These are phyloP conservation scores for Alternaria sp. DNA, from an alignment of 2,329 filamentous ascomycete species.

Conservation along the genomic window DNA sequence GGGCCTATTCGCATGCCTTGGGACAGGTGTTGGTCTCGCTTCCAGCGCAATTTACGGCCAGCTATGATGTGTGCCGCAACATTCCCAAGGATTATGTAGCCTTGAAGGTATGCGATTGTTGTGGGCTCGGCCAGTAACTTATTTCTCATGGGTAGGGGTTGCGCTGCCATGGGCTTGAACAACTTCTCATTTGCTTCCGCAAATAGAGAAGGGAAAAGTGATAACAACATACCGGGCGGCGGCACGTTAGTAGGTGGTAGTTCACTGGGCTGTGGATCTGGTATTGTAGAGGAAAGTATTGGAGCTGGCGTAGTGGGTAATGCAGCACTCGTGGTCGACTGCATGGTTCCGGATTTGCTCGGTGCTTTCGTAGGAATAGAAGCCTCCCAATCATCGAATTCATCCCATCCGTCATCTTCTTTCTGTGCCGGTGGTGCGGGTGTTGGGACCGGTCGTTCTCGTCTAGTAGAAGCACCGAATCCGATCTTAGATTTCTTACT, in stretches of 20 bases:
- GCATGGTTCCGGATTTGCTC: conserved; percentile 9
- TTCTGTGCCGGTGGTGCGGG: conserved; percentile 13
- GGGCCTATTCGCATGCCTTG: conserved; percentile 87
- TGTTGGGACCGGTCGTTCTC: conserved; percentile 10
- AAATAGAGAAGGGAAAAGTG: conserved; percentile 76
- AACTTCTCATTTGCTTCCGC: conserved; percentile 69
- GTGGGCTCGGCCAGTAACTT: conserved; percentile 69
- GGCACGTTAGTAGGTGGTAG: conserved; percentile 84
- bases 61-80: conserved; percentile 83
- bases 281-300: conserved; percentile 30
- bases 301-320: conserved; percentile 18
- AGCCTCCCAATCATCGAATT: conserved; percentile 55
- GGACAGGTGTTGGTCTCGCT: conserved; percentile 82
- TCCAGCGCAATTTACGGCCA: conserved; percentile 87
- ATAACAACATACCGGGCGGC: conserved; percentile 83
- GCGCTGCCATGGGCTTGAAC: conserved; percentile 70
- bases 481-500: conserved; percentile 20
- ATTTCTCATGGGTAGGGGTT: conserved; percentile 66
- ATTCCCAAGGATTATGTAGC: conserved; percentile 68
- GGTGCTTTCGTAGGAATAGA: conserved; percentile 32
- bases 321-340: not conserved
- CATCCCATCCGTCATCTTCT: conserved; percentile 55
- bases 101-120: conserved; percentile 69
- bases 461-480: conserved; percentile 25
- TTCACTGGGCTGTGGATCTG: conserved; percentile 39